Evolutionary conservation across 768 basidiomycete genomes (phyloP).

Genomic region (Boletellus ananas): DNA sequence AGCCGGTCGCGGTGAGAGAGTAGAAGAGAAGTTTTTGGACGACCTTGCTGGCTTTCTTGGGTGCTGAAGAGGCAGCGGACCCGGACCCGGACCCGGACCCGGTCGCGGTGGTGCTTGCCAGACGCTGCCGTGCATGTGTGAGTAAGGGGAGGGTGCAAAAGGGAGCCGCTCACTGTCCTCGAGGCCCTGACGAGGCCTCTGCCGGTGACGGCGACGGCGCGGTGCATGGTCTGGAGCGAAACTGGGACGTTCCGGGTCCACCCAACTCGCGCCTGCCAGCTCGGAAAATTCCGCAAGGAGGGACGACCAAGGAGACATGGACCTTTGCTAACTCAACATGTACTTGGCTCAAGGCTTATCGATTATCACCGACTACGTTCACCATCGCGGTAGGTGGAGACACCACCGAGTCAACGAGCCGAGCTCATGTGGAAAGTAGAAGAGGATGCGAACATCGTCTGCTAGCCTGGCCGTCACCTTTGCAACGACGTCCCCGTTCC

Average conservation of each 20-base stretch:
- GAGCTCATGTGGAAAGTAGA: too few species aligned
- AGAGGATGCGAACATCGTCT: not conserved
- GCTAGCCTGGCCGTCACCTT: constrained; percentile 31
- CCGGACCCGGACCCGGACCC: constrained; percentile 7
- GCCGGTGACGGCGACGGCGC: constrained; percentile 51
- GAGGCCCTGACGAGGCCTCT: constrained; percentile 46
- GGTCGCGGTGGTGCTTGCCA: constrained; percentile 54
- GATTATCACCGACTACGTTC: too few species aligned
- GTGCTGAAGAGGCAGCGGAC: constrained; percentile 15
- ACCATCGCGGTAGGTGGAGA: too few species aligned
- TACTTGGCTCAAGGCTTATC: too few species aligned
- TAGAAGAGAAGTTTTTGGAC: constrained; percentile 64
- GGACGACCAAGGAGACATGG: too few species aligned
- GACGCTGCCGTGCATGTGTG: constrained; percentile 40
- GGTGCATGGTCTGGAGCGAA: constrained; percentile 38
- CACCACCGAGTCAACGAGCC: too few species aligned
- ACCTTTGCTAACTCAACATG: too few species aligned
- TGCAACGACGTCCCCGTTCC: constrained; percentile 20
- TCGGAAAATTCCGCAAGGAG: constrained; percentile 11
- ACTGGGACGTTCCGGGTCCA: not conserved
- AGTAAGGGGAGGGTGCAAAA: not conserved
- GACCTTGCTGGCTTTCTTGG: constrained; percentile 52
- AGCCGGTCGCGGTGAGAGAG: constrained; percentile 61
- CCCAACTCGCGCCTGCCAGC: not conserved
- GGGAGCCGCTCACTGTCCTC: constrained; percentile 45